phyloP scores from a whole-genome alignment of 208 protist species.

The Trypanosoma mega region DNA sequence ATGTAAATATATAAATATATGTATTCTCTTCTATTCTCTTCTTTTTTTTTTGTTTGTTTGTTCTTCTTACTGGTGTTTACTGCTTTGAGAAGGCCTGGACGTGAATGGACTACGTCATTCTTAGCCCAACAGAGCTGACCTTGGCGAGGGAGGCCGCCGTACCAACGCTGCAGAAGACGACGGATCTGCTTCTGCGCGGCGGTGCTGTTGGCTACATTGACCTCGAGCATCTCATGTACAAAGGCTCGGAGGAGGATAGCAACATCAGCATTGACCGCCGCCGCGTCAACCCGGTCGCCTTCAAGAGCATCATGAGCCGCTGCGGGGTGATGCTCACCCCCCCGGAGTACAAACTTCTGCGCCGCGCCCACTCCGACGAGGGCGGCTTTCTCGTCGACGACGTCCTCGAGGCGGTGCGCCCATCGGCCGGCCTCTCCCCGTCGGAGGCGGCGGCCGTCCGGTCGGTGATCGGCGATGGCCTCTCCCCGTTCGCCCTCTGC shows the following conservation, averaged over 20 bases:
- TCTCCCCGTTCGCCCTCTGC: neutral
- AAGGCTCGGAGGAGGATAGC: slow-evolving; percentile 31
- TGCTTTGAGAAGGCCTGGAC: neutral
- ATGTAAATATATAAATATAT: too few species aligned
- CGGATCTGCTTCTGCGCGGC: slow-evolving; percentile 64
- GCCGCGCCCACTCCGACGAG: slow-evolving; percentile 66
- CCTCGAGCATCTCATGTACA: slow-evolving; percentile 34
- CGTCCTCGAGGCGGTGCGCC: slow-evolving; percentile 33
- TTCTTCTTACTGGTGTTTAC: slow-evolving; percentile 4
- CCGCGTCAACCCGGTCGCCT: slow-evolving; percentile 67
- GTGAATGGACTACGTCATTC: slow-evolving; percentile 32
- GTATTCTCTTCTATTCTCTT: slow-evolving; percentile 2
- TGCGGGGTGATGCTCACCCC: slow-evolving; percentile 63
- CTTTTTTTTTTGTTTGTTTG: slow-evolving; percentile 19
- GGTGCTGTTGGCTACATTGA: slow-evolving; percentile 57
- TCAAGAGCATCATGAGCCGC: slow-evolving; percentile 51
- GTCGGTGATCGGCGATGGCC: slow-evolving; percentile 2
- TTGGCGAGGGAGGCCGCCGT: slow-evolving; percentile 56
- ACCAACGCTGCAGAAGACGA: slow-evolving; percentile 43
- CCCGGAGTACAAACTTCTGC: slow-evolving; percentile 48
- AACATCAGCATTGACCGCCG: slow-evolving; percentile 19
- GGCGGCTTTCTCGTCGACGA: slow-evolving; percentile 73
- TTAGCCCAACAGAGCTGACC: slow-evolving; percentile 41
- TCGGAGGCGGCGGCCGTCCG: slow-evolving; percentile 2
- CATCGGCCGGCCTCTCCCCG: slow-evolving; percentile 9